phyloP scores from a whole-genome alignment of 2,329 filamentous ascomycete species.

The Acrodontium crateriforme region DNA sequence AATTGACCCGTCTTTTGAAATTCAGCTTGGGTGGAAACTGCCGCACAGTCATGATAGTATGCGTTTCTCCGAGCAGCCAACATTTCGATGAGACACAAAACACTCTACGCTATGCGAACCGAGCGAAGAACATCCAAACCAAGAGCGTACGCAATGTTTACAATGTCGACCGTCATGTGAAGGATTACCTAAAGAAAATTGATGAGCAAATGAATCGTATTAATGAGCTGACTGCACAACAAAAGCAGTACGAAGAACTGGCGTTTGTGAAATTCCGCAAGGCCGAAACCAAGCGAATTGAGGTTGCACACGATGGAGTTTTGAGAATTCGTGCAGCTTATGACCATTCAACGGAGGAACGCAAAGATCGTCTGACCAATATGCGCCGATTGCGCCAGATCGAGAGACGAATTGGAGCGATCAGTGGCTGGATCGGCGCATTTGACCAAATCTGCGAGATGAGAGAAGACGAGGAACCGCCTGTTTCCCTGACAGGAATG shows the following conservation, averaged over 20 bases:
- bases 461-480: constrained; percentile 52
- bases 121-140: constrained; percentile 98
- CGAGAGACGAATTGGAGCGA: constrained; percentile 67
- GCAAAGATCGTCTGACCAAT: constrained; percentile 62
- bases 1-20: constrained; percentile 86
- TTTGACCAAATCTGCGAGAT: constrained; percentile 73
- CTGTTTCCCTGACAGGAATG: constrained; percentile 57
- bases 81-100: constrained; percentile 99
- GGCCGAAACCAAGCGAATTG: constrained; percentile 71
- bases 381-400: constrained; percentile 75
- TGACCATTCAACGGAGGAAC: constrained; percentile 62
- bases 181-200: constrained; percentile 98
- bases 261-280: constrained; percentile 86
- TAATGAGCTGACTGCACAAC: constrained; percentile 84
- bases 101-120: constrained; percentile 89
- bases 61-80: constrained; percentile 86
- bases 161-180: constrained; percentile 97
- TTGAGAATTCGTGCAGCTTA: constrained; percentile 69
- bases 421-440: constrained; percentile 86
- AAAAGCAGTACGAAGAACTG: constrained; percentile 71
- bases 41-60: constrained; percentile 99
- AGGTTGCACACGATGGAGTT: constrained; percentile 62
- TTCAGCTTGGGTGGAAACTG: constrained; percentile 97
- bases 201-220: constrained; percentile 97
- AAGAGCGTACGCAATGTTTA: constrained; percentile 99